Evolutionary conservation across 768 basidiomycete species (phyloP).

Genomic region (Lactarius psammicola): DNA sequence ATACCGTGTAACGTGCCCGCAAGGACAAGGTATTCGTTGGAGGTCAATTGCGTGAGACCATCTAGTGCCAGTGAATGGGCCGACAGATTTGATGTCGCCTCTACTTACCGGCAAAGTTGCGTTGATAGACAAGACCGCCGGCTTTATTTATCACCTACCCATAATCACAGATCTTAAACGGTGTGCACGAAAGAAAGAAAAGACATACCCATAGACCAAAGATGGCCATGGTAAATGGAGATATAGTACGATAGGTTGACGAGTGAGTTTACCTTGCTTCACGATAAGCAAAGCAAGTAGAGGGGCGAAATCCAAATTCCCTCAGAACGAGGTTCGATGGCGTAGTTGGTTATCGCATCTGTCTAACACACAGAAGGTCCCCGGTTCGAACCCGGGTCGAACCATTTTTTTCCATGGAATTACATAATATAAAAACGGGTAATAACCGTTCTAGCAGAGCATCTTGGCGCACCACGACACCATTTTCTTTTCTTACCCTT

Average conservation of each 20-base stretch:
- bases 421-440: background rate
- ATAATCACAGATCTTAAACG: slow-evolving; percentile 15
- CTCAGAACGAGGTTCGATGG: slow-evolving; percentile 42
- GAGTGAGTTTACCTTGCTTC: background rate
- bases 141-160: slow-evolving; percentile 94
- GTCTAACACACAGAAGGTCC: slow-evolving; percentile 52
- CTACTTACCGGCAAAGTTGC: slow-evolving; percentile 79
- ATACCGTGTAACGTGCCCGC: slow-evolving; percentile 97
- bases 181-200: slow-evolving; percentile 2
- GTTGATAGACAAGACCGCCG: slow-evolving; percentile 92
- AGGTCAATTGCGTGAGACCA: slow-evolving; percentile 85
- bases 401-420: slow-evolving; percentile 2
- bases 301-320: background rate
- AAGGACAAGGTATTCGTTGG: slow-evolving; percentile 93
- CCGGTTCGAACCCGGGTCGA: slow-evolving; percentile 31
- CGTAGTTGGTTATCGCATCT: slow-evolving; percentile 79
- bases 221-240: slow-evolving; percentile 55
- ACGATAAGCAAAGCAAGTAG: background rate
- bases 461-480: too few species aligned
- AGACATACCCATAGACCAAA: slow-evolving; percentile 77
- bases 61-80: slow-evolving; percentile 47
- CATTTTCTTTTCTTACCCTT: background rate
- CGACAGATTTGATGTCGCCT: background rate
- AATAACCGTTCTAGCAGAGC: too few species aligned
- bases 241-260: background rate